A percentile compares a stretch with the other conserved stretches of the same genome.
Conservation (phyloP, 345 rosid genomes). For the Dovyalis caffra region DNA sequence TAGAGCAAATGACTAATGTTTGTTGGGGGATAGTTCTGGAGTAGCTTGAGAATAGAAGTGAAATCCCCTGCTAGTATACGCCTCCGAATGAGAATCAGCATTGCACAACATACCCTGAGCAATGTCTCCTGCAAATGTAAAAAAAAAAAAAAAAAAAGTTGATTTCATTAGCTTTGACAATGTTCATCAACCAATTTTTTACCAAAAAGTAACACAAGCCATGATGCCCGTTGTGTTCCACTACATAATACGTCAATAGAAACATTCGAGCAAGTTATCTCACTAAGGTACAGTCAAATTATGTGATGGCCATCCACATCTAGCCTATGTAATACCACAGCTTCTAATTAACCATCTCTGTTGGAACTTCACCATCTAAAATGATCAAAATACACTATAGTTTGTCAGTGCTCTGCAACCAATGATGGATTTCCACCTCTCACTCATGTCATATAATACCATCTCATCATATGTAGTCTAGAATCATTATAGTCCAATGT, state of each 20-base stretch:
- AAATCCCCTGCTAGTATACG: conserved; percentile 87
- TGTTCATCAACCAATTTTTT: not conserved
- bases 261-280: not conserved
- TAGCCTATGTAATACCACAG: not conserved
- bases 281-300: not conserved
- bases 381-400: not conserved
- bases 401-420: not conserved
- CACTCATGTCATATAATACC: not conserved
- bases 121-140: conserved; percentile 68
- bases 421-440: not conserved
- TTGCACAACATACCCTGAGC: conserved; percentile 91
- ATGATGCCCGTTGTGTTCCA: not conserved
- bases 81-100: conserved; percentile 80
- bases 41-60: conserved; percentile 75
- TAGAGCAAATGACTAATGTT: conserved; percentile 82
- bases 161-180: conserved; percentile 5
- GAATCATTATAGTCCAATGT: not conserved
- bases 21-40: conserved; percentile 77
- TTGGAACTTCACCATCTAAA: not conserved
- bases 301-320: not conserved
- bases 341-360: not conserved
- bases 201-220: not conserved
- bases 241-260: not conserved
- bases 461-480: not conserved
- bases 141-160: not conserved